Conservation (phyloP, 2,329 filamentous ascomycete species). For the Hypoxylon sp. region DNA sequence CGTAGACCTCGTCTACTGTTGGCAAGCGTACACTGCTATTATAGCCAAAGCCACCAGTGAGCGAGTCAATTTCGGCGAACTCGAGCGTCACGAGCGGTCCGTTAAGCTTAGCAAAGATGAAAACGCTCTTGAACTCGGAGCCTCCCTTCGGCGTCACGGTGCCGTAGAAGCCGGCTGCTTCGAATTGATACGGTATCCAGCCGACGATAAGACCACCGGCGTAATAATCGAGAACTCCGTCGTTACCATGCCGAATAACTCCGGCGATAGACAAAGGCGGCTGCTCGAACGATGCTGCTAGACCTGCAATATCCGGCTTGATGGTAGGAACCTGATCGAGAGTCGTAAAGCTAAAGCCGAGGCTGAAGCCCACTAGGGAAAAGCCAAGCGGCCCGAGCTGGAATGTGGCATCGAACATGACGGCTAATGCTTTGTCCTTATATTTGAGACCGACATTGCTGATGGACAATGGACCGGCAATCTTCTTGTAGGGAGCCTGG, state of each 20-base stretch:
- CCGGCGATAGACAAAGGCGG: constrained; percentile 58
- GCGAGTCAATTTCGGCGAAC: constrained; percentile 22
- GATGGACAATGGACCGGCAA: constrained; percentile 51
- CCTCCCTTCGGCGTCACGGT: constrained; percentile 18
- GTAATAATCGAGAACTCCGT: constrained; percentile 52
- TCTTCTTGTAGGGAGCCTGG: constrained; percentile 1
- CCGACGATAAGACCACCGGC: constrained; percentile 57
- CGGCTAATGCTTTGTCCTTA: constrained; percentile 47
- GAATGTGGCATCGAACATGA: constrained; percentile 57
- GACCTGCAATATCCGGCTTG: constrained; percentile 52
- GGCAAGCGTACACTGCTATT: constrained; percentile 17
- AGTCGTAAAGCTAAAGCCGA: constrained; percentile 48
- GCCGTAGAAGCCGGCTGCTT: constrained; percentile 60
- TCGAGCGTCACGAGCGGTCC: constrained; percentile 26
- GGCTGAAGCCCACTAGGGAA: constrained; percentile 55
- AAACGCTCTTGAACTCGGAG: constrained; percentile 46
- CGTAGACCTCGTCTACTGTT: constrained; percentile 5
- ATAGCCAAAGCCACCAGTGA: constrained; percentile 24
- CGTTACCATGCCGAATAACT: constrained; percentile 52
- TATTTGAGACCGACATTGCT: constrained; percentile 58
- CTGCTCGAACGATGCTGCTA: constrained; percentile 55
- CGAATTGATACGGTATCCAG: constrained; percentile 56
- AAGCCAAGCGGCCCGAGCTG: constrained; percentile 57
- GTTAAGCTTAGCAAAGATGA: constrained; percentile 25
- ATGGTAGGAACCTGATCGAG: constrained; percentile 32